A percentile compares a stretch with the other conserved stretches of the same genome.
Evolutionary conservation across 495 filamentous ascomycete genomes (phyloP).

Genomic region (Talaromyces adpressus): DNA sequence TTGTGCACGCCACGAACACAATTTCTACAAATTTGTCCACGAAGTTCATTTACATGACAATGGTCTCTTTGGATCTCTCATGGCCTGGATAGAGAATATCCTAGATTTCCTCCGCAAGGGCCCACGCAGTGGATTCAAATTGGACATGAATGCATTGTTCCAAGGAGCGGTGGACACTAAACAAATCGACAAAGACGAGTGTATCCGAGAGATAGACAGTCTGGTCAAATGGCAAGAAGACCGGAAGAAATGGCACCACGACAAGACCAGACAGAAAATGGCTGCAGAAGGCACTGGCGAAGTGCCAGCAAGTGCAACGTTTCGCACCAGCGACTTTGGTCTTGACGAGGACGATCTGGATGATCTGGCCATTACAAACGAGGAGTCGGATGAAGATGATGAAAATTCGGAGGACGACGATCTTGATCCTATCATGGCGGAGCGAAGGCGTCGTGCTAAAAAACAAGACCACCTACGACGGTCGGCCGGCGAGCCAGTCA

Average conservation of each 20-base stretch:
- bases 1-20: slow-evolving; percentile 87
- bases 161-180: slow-evolving; percentile 63
- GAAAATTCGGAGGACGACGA: slow-evolving; percentile 72
- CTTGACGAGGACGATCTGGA: slow-evolving; percentile 74
- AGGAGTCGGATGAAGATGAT: slow-evolving; percentile 55
- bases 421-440: slow-evolving; percentile 77
- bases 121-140: slow-evolving; percentile 57
- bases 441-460: slow-evolving; percentile 66
- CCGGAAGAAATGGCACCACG: slow-evolving; percentile 92
- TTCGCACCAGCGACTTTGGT: slow-evolving; percentile 79
- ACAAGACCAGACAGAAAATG: slow-evolving; percentile 99
- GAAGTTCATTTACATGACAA: slow-evolving; percentile 98
- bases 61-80: slow-evolving; percentile 88
- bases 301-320: slow-evolving; percentile 46
- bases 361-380: slow-evolving; percentile 71
- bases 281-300: slow-evolving; percentile 64
- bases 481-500: slow-evolving; percentile 81
- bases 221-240: slow-evolving; percentile 92
- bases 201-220: slow-evolving; percentile 72
- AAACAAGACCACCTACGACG: slow-evolving; percentile 73
- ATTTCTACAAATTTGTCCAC: slow-evolving; percentile 98
- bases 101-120: slow-evolving; percentile 87
- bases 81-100: slow-evolving; percentile 97
- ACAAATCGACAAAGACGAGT: slow-evolving; percentile 60
- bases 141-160: slow-evolving; percentile 93